Percentiles rank a stretch among this genome's conserved stretches.
Evolutionary conservation across 2,329 filamentous ascomycete species (phyloP).

Genomic region (Fusarium verrucosum): DNA sequence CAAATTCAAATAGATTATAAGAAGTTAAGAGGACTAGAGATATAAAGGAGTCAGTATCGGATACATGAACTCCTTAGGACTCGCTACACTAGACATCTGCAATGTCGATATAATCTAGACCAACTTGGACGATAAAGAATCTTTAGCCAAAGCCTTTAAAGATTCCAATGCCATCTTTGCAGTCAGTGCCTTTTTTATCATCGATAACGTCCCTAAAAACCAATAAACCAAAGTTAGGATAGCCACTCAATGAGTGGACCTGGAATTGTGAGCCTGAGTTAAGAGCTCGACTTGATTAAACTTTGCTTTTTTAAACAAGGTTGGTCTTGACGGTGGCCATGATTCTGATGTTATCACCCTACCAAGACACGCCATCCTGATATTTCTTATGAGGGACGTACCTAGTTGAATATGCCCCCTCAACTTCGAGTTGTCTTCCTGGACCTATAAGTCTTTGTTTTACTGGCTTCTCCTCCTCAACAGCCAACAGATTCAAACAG

Average conservation of each 20-base stretch:
- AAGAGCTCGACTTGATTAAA: neutral
- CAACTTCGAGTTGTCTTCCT: neutral
- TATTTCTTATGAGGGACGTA: neutral
- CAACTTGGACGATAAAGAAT: slow-evolving; percentile 1
- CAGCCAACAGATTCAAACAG: too few species aligned
- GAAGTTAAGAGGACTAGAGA: neutral
- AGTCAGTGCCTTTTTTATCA: slow-evolving; percentile 7
- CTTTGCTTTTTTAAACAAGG: slow-evolving; percentile 5
- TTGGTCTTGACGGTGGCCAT: slow-evolving; percentile 2
- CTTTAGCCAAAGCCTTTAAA: slow-evolving; percentile 2
- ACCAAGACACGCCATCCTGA: neutral
- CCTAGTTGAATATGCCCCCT: neutral
- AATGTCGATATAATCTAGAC: slow-evolving; percentile 6
- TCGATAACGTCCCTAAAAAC: neutral
- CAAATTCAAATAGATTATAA: neutral
- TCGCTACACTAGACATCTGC: neutral
- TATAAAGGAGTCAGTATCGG: neutral
- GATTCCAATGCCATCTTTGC: slow-evolving; percentile 1
- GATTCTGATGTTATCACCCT: neutral
- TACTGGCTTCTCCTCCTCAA: too few species aligned
- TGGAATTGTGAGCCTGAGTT: neutral
- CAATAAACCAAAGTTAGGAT: neutral
- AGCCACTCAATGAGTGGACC: slow-evolving; percentile 1
- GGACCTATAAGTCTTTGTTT: too few species aligned
- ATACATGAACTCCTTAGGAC: neutral